Evolutionary conservation across 2,329 filamentous ascomycete genomes (phyloP), one percentile per base, ranked within the genome.

Genomic region (Xylaria sp.): DNA sequence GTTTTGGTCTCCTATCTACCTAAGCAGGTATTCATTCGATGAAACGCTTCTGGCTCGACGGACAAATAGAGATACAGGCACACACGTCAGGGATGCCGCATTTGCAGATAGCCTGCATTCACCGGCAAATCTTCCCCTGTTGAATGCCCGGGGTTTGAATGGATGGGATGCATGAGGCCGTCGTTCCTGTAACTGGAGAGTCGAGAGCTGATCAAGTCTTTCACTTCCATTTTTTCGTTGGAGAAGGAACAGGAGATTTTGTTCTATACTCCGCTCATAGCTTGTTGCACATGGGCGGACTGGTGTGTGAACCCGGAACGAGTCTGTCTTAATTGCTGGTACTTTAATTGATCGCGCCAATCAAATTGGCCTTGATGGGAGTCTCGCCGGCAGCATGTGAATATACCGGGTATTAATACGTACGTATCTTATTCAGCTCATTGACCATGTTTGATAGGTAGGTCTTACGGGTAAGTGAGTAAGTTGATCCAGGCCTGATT

Each of bases 91-190:
- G 43, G 41, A 39, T n/a, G 15, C 23, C 12, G 45, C 28, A 8
- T 48, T 45, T 50, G 46, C 28, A 56, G 48, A 65, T 60, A 60
- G 50, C 57, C 50, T 48, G 18, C 48, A 56, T 56, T 23, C 41
- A 23, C 57, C 63, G 63, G 63, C 41, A 65, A 57, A 60, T 65
- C 56, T 65, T 43, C 23, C 43, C 20, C 23, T 63, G 30, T 18
- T 36, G 34, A 57, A 57, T 63, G 41, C 53, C 61, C 53, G 61
- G 43, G 52, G 23, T 39, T 12, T 32, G 34, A 13, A 20, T 39
- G 48, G 28, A 34, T 53, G 48, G 20, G 50, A 57, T 46, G 43
- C 41, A 63, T 10, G 53, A 41, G 32, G 23, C 61, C 50, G 60
- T 48, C 41, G 43, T 30, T 20, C 23, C 25, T 18, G n/a, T 23